These are phyloP conservation scores for Helichrysum umbraculigerum DNA, from an alignment of 129 eudicot species.

Conservation along the genomic window DNA sequence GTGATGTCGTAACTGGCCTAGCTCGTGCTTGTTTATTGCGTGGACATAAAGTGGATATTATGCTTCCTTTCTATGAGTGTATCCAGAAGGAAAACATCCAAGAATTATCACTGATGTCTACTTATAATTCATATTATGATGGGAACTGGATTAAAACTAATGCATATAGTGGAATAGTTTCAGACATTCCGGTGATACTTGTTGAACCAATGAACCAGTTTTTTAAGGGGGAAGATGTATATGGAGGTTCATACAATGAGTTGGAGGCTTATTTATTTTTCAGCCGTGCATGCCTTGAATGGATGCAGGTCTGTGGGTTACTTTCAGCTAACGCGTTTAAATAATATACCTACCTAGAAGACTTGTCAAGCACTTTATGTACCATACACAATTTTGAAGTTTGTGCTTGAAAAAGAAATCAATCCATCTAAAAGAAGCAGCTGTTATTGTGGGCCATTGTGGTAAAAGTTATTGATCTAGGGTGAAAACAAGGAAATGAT, in stretches of 20 bases:
- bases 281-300: conserved; percentile 93
- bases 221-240: conserved; percentile 69
- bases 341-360: background rate
- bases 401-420: background rate
- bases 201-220: conserved; percentile 80
- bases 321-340: background rate
- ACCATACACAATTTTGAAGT: background rate
- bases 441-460: background rate
- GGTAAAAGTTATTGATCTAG: background rate
- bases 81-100: conserved; percentile 56
- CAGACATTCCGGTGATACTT: conserved; percentile 69
- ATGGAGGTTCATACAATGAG: conserved; percentile 89
- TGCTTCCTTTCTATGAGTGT: conserved; percentile 90
- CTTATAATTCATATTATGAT: conserved; percentile 67
- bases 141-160: conserved; percentile 74
- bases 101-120: conserved; percentile 44
- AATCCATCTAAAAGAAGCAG: background rate
- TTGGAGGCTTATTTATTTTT: conserved; percentile 86
- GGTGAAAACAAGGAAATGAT: background rate
- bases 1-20: conserved; percentile 87
- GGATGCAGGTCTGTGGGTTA: conserved; percentile 73
- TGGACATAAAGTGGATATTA: conserved; percentile 79
- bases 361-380: background rate
- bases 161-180: conserved; percentile 65
- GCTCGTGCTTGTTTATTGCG: conserved; percentile 74